Evolutionary conservation across 2,329 filamentous ascomycete genomes (phyloP).

Genomic region (Pyrenophora teres): DNA sequence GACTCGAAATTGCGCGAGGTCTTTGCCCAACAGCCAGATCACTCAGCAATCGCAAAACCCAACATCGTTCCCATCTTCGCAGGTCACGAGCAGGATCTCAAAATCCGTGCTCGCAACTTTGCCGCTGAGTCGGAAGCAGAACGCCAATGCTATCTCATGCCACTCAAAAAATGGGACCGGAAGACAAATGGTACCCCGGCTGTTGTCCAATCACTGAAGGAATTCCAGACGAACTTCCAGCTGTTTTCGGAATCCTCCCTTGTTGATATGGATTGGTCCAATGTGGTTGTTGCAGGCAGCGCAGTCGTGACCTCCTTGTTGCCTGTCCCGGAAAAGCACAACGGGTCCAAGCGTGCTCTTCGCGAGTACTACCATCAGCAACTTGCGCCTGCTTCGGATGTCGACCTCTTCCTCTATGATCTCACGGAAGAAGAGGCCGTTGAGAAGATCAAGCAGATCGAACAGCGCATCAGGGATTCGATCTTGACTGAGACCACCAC

Average conservation of each 20-base stretch:
- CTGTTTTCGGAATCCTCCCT: slow-evolving; percentile 81
- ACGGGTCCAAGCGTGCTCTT: slow-evolving; percentile 48
- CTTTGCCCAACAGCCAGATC: slow-evolving; percentile 69
- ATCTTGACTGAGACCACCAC: slow-evolving; percentile 83
- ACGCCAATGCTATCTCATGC: slow-evolving; percentile 71
- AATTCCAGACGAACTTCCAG: slow-evolving; percentile 79
- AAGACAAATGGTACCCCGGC: slow-evolving; percentile 67
- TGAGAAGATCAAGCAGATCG: slow-evolving; percentile 84
- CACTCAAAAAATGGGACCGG: slow-evolving; percentile 65
- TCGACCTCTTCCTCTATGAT: slow-evolving; percentile 84
- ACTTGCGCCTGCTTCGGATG: slow-evolving; percentile 81
- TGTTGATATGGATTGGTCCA: slow-evolving; percentile 77
- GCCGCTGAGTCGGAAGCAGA: slow-evolving; percentile 63
- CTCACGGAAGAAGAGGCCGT: slow-evolving; percentile 76
- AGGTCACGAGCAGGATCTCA: slow-evolving; percentile 59
- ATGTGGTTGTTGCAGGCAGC: slow-evolving; percentile 80
- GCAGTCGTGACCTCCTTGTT: slow-evolving; percentile 79
- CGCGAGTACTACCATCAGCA: slow-evolving; percentile 76
- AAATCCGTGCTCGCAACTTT: slow-evolving; percentile 65
- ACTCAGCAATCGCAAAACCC: slow-evolving; percentile 62
- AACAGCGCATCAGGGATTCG: slow-evolving; percentile 73
- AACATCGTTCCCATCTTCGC: slow-evolving; percentile 71
- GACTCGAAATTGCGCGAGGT: slow-evolving; percentile 69
- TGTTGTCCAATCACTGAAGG: slow-evolving; percentile 67
- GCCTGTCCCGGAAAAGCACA: slow-evolving; percentile 61